phyloP scores from a whole-genome alignment of 2,329 filamentous ascomycete genomes.

The Alternaria triticimaculans region DNA sequence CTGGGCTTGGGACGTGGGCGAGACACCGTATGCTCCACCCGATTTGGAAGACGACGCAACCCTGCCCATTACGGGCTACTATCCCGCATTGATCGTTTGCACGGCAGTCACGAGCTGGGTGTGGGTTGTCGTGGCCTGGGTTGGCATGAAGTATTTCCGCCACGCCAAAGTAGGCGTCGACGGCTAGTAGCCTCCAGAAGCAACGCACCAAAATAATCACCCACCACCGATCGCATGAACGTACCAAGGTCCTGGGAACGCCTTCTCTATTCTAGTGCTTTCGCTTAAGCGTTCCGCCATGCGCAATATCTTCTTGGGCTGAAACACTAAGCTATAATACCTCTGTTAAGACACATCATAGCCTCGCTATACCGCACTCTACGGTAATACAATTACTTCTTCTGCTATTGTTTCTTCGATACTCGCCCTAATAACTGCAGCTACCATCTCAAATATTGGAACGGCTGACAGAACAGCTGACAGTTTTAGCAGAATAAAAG shows the following conservation, averaged over 20 bases:
- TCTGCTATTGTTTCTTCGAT: conserved; percentile 4
- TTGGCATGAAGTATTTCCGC: conserved; percentile 99
- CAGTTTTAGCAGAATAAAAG: conserved; percentile 13
- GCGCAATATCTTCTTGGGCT: conserved; percentile 38
- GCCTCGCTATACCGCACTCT: conserved; percentile 9
- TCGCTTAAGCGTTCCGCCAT: conserved; percentile 35
- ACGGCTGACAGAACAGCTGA: conserved; percentile 6
- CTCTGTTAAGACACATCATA: conserved; percentile 21
- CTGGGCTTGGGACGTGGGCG: conserved; percentile 98
- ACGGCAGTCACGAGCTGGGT: conserved; percentile 99
- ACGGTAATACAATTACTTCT: conserved; percentile 7
- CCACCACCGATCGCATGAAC: conserved; percentile 18
- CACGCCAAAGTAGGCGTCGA: conserved; percentile 86
- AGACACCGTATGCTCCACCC: conserved; percentile 92
- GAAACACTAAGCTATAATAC: conserved; percentile 43
- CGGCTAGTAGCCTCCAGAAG: conserved; percentile 23
- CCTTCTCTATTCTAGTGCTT: conserved; percentile 30
- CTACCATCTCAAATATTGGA: conserved; percentile 20
- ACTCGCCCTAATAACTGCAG: conserved; percentile 6
- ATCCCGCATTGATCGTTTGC: conserved; percentile 90
- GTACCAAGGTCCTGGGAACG: conserved; percentile 7
- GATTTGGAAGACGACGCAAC: conserved; percentile 95
- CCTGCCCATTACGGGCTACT: conserved; percentile 94
- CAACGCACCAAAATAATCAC: conserved; percentile 12
- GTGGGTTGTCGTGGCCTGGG: conserved; percentile 96